Percentiles rank a stretch among this genome's conserved stretches.
These are phyloP conservation scores for Saccharomycopsis babjevae DNA, from an alignment of 805 yeast species.

Conservation along the genomic window DNA sequence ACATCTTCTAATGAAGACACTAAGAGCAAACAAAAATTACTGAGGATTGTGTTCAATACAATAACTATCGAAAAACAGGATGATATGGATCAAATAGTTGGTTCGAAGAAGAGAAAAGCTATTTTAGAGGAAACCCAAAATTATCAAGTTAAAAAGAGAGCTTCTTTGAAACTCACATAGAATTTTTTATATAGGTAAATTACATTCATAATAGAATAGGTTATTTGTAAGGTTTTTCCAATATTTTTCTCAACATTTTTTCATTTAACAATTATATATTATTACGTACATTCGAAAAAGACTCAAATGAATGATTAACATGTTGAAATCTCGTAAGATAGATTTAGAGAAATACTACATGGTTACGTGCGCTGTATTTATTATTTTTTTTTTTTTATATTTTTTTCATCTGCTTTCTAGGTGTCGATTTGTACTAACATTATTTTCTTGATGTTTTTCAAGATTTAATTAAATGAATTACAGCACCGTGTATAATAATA, in stretches of 20 bases:
- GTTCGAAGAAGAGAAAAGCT: slow-evolving; percentile 3
- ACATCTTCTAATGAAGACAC: not conserved
- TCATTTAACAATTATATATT: not conserved
- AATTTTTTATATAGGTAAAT: not conserved
- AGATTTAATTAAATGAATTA: not conserved
- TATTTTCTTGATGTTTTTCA: not conserved
- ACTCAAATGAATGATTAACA: no score
- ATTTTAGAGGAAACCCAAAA: not conserved
- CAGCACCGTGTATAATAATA: no score
- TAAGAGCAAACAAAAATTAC: not conserved
- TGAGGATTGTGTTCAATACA: not conserved
- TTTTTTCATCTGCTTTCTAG: not conserved
- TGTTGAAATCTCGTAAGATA: not conserved
- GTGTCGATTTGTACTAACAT: not conserved
- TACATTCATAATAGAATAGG: not conserved
- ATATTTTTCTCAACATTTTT: not conserved
- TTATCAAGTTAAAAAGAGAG: slow-evolving; percentile 13
- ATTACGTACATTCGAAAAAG: no score
- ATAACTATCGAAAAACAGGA: slow-evolving; percentile 14
- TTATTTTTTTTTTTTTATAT: not conserved
- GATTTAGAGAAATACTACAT: not conserved
- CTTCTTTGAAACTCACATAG: slow-evolving; percentile 7
- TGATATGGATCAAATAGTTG: slow-evolving; percentile 7
- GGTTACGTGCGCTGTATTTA: not conserved
- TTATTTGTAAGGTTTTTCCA: not conserved